Conservation (phyloP, 805 yeast genomes). For the Yamadazyma endophytica region DNA sequence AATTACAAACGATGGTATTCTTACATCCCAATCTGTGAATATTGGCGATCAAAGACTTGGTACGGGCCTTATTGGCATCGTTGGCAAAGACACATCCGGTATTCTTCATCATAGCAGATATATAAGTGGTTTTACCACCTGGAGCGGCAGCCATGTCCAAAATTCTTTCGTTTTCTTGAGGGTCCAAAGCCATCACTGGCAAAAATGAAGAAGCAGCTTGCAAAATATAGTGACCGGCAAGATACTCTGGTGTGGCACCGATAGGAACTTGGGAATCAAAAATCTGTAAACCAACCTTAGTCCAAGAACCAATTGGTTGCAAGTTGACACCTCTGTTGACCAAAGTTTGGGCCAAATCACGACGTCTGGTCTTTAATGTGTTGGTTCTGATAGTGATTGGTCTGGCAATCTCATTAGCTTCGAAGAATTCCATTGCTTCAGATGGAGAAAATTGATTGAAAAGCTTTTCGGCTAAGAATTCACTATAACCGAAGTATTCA, state of each 20-base stretch:
- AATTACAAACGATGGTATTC: constrained; percentile 93
- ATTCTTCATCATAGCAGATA: constrained; percentile 94
- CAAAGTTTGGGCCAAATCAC: constrained; percentile 91
- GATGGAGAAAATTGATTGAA: constrained; percentile 89
- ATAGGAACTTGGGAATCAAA: constrained; percentile 99
- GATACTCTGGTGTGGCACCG: constrained; percentile 98
- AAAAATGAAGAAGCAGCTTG: constrained; percentile 98
- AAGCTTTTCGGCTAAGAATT: constrained; percentile 87
- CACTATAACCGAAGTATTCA: constrained; percentile 90
- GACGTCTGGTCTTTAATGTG: constrained; percentile 88
- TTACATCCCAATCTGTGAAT: constrained; percentile 96
- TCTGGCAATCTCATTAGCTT: constrained; percentile 95
- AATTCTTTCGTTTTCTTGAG: constrained; percentile 94
- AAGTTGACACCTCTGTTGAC: constrained; percentile 96
- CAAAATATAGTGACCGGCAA: constrained; percentile 95
- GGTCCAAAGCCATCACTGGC: constrained; percentile 96
- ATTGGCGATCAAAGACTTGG: constrained; percentile 93
- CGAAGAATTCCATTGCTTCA: constrained; percentile 97
- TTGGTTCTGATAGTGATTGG: constrained; percentile 98
- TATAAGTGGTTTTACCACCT: constrained; percentile 96
- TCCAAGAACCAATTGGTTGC: constrained; percentile 97
- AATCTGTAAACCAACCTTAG: constrained; percentile 94
- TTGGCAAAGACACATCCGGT: constrained; percentile 97
- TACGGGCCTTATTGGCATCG: constrained; percentile 94
- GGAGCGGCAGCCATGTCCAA: constrained; percentile 99